Evolutionary conservation across 2,329 filamentous ascomycete genomes (phyloP).

Genomic region (Aureobasidium melanogenum): DNA sequence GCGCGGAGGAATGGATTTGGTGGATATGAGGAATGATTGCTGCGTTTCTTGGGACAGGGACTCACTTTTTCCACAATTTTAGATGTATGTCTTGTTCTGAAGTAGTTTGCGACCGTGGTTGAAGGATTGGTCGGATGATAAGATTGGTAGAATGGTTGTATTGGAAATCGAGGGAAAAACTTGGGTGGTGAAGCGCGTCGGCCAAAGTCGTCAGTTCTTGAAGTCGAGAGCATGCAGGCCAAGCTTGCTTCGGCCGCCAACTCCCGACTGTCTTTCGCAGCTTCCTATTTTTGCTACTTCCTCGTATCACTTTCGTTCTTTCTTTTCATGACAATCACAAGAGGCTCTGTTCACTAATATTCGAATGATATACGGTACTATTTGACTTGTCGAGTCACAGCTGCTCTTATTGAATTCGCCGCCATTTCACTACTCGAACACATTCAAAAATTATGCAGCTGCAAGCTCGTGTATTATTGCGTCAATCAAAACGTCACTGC

Average conservation of each 20-base stretch:
- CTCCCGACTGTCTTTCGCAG: background rate
- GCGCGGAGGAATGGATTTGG: background rate
- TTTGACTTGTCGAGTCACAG: background rate
- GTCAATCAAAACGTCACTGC: background rate
- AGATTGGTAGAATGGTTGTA: background rate
- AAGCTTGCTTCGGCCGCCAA: background rate
- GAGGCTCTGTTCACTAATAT: background rate
- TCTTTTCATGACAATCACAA: background rate
- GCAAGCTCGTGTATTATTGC: background rate
- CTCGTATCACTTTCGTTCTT: background rate
- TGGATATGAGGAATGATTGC: background rate
- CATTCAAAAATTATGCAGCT: background rate
- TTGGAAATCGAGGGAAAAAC: background rate
- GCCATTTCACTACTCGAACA: background rate
- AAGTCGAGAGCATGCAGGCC: background rate
- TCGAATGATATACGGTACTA: background rate
- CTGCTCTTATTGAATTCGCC: background rate
- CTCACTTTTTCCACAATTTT: background rate
- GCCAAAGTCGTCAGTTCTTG: background rate
- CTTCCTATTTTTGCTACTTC: background rate
- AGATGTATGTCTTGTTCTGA: background rate
- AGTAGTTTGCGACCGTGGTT: constrained; percentile 1
- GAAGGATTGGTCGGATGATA: background rate
- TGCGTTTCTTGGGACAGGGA: background rate
- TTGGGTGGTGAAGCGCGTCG: background rate